Percentiles rank a stretch among this genome's conserved stretches.
Evolutionary conservation across 2,329 filamentous ascomycete species (phyloP).

Genomic region (Neonectria hederae): DNA sequence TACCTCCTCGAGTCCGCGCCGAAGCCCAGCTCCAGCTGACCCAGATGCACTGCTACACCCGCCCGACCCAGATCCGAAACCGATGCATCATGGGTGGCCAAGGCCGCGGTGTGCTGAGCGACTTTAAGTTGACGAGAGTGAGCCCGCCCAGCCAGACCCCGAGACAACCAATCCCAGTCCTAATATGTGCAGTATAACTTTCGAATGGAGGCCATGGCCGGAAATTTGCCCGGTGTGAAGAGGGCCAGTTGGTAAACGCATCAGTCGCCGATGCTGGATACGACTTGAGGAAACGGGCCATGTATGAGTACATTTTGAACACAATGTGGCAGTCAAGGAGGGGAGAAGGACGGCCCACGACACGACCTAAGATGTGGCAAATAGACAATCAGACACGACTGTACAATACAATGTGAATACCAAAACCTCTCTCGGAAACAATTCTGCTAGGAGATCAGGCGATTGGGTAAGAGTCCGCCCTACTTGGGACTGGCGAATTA

Average conservation of each 20-base stretch:
- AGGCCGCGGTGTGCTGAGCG: slow-evolving; percentile 86
- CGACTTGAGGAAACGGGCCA: slow-evolving; percentile 1
- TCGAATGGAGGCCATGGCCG: slow-evolving; percentile 85
- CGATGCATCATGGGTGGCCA: slow-evolving; percentile 93
- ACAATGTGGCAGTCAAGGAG: background rate
- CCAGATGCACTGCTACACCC: slow-evolving; percentile 96
- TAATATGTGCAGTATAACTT: slow-evolving; percentile 81
- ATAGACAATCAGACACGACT: slow-evolving; percentile 30
- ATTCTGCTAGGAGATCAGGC: background rate
- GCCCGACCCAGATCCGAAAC: slow-evolving; percentile 93
- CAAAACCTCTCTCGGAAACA: background rate
- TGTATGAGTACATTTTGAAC: slow-evolving; percentile 38
- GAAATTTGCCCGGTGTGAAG: slow-evolving; percentile 89
- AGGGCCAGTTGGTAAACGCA: slow-evolving; percentile 91
- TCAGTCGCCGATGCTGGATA: background rate
- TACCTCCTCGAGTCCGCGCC: slow-evolving; percentile 82
- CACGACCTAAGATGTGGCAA: slow-evolving; percentile 9
- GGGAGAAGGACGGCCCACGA: background rate
- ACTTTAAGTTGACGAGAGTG: slow-evolving; percentile 93
- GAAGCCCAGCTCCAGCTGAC: slow-evolving; percentile 93
- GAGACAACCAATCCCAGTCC: slow-evolving; percentile 19
- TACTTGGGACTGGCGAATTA: background rate
- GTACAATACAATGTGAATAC: slow-evolving; percentile 38
- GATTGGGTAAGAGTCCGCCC: background rate
- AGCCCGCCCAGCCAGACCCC: slow-evolving; percentile 48